A percentile compares a stretch with the other conserved stretches of the same genome.
phyloP scores from a whole-genome alignment of 2,329 filamentous ascomycete species.

The Colletotrichum cordylinicola region DNA sequence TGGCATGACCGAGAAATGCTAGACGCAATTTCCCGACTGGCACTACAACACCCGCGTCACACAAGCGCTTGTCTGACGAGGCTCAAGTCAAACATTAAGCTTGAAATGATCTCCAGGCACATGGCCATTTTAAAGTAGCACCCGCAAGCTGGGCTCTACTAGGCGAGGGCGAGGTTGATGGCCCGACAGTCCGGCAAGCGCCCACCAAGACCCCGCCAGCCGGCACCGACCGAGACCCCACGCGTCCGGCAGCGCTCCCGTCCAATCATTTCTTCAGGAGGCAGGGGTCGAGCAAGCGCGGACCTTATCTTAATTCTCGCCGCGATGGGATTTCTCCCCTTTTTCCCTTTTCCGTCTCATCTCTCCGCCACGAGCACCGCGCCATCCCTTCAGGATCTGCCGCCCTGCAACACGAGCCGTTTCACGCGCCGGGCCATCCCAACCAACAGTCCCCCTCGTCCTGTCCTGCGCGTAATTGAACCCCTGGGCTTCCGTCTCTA shows the following conservation, averaged over 20 bases:
- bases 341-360: constrained; percentile 5
- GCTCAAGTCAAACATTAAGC: not conserved
- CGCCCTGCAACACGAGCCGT: constrained; percentile 17
- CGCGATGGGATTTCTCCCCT: not conserved
- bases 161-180: not conserved
- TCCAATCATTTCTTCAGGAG: not conserved
- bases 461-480: not conserved
- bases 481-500: not conserved
- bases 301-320: not conserved
- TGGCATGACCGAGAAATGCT: not conserved
- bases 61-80: not conserved
- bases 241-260: not conserved
- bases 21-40: not conserved
- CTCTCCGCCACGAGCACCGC: constrained; percentile 11
- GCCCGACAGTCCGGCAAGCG: constrained; percentile 3
- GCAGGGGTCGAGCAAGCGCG: constrained; percentile 6
- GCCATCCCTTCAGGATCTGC: constrained; percentile 21
- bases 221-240: not conserved
- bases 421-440: constrained; percentile 16
- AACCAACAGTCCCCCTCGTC: not conserved
- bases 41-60: not conserved
- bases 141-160: not conserved
- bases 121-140: not conserved
- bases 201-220: not conserved
- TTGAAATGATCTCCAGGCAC: not conserved